Percentiles rank a stretch among this genome's conserved stretches.
phyloP scores from a whole-genome alignment of 371 early-diverging fungal genomes.

The Mucor circinelloides region DNA sequence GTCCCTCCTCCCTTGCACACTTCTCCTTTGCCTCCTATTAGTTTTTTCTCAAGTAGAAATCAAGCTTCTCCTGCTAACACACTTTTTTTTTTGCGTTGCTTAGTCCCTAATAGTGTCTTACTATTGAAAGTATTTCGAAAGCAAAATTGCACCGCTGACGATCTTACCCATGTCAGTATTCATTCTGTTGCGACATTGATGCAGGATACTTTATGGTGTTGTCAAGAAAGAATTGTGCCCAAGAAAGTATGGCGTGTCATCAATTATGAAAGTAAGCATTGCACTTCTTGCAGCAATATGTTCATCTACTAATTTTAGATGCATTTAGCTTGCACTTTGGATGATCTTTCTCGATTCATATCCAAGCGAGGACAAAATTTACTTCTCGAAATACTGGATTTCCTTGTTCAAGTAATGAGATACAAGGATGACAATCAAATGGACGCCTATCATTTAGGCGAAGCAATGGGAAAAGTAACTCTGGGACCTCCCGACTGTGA shows the following conservation, averaged over 20 bases:
- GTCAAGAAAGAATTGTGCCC: conserved; percentile 48
- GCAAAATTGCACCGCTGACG: conserved; percentile 35
- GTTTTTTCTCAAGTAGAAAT: neutral
- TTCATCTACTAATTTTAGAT: neutral
- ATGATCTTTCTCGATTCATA: conserved; percentile 1
- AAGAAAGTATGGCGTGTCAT: conserved; percentile 47
- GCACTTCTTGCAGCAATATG: neutral
- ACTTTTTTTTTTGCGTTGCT: neutral
- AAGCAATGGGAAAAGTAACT: conserved; percentile 50
- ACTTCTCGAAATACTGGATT: conserved; percentile 43
- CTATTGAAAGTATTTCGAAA: conserved; percentile 45
- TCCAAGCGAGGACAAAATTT: conserved; percentile 31
- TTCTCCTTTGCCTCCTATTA: neutral
- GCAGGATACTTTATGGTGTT: conserved; percentile 48
- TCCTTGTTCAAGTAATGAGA: conserved; percentile 43
- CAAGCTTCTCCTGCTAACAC: neutral
- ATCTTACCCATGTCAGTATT: conserved; percentile 37
- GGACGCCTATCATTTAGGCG: conserved; percentile 48
- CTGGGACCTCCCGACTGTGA: conserved; percentile 50
- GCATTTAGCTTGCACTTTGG: conserved; percentile 10
- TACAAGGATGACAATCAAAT: conserved; percentile 44
- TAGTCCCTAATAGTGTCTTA: conserved; percentile 44
- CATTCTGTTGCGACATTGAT: conserved; percentile 55
- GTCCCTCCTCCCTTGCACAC: neutral
- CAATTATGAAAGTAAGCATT: conserved; percentile 47